phyloP scores from a whole-genome alignment of 2,329 filamentous ascomycete species.

The Penicillium sp. region DNA sequence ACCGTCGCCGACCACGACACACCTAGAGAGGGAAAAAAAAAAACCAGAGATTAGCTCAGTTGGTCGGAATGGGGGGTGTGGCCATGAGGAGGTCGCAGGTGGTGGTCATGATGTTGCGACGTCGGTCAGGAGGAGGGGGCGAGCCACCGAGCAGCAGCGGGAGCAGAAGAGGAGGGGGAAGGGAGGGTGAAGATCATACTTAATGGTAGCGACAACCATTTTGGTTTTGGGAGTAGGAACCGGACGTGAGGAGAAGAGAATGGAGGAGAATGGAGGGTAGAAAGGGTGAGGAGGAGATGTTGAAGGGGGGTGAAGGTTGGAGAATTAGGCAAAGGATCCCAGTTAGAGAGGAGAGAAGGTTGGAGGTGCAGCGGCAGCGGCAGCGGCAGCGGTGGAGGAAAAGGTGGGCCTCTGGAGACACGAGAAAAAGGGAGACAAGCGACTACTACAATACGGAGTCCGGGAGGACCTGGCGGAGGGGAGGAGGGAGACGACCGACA shows the following conservation, averaged over 20 bases:
- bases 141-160: conserved; percentile 12
- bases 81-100: background rate
- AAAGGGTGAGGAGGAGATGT: conserved; percentile 13
- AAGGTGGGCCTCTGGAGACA: conserved; percentile 28
- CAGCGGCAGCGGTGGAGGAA: conserved; percentile 8
- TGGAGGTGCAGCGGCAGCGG: conserved; percentile 9
- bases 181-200: conserved; percentile 51
- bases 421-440: conserved; percentile 26
- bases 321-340: background rate
- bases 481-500: too few species aligned
- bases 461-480: too few species aligned
- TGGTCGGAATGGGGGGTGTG: background rate
- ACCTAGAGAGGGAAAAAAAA: conserved; percentile 60
- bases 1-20: conserved; percentile 98
- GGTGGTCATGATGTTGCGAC: background rate
- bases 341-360: conserved; percentile 1
- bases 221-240: conserved; percentile 26
- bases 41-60: conserved; percentile 22
- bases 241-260: background rate
- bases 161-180: conserved; percentile 18
- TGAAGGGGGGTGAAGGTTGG: conserved; percentile 4
- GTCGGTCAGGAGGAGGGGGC: background rate
- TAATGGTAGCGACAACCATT: conserved; percentile 67
- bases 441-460: too few species aligned
- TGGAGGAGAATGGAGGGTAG: conserved; percentile 12